Base-by-base conservation (phyloP, 352 stramenopile species). In the Phytophthora syringae region DNA sequence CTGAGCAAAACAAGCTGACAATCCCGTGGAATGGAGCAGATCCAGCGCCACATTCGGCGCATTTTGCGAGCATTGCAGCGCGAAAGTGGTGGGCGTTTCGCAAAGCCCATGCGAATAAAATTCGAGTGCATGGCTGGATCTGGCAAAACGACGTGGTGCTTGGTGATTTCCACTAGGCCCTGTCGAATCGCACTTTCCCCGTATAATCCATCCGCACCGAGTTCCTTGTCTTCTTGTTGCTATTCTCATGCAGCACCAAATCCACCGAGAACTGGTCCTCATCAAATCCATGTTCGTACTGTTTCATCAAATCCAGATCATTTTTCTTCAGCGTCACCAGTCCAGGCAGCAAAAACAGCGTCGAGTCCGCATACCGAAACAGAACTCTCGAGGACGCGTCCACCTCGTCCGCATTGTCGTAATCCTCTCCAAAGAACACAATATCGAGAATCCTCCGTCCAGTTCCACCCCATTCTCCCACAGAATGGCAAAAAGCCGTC, bases 401-500 rank as follows among this genome's bases (percentile, higher is more conserved):
- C 24, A 84, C 42, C 0, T 79, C 72, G 13, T 90, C 79, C 1
- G 70, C 75, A 24, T 77, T 81, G 34, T 88, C 82, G 40, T 93
- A 91, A 20, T 86, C 82, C 30, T 93, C 88, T 49, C 82, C 86
- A 60, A 94, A 94, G 88, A 95, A 47, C 85, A 93, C 42, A 95
- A 63, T 49, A 95, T 86, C 16, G 86, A 93, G 40, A 95, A 94
- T 12, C 86, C 88, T 34, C 88, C 86, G 49, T 93, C 82, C 52
- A 95, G 48, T 30, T 90, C 74, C 11, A 95, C 58, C 16, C 85
- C 87, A 21, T 79, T 82, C 52, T 95, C 85, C 87, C 87, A 95
- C 3, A 92, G 52, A 39, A 95, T 88, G 3, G 82, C 80, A 95
- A 80, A 47, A 87, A 95, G 7, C 85, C 87, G 20, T 94, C 87